A percentile compares a stretch with the other conserved stretches of the same genome.
phyloP scores from a whole-genome alignment of 768 basidiomycete species.

The Boletus reticuloceps region DNA sequence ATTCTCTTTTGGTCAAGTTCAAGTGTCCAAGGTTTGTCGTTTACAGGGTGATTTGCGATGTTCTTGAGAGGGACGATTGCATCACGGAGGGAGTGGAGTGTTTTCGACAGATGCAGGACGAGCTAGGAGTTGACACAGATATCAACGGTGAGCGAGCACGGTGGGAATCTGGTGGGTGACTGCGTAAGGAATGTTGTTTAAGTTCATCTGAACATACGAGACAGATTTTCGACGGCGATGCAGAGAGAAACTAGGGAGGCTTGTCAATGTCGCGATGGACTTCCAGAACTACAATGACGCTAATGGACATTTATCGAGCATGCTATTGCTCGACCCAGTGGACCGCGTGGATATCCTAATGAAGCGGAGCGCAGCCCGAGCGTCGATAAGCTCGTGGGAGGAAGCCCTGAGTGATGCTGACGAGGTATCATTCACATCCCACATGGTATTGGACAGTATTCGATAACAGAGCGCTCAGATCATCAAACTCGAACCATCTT shows the following conservation, averaged over 20 bases:
- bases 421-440: not conserved
- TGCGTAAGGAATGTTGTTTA: not conserved
- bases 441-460: too few species aligned
- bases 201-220: not conserved
- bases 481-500: not conserved
- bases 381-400: not conserved
- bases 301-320: not conserved
- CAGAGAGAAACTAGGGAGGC: not conserved
- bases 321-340: not conserved
- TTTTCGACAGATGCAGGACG: not conserved
- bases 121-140: not conserved
- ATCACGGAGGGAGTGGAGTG: not conserved
- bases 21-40: not conserved
- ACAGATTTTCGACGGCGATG: constrained; percentile 3
- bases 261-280: not conserved
- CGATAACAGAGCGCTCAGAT: not conserved
- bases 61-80: not conserved
- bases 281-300: not conserved
- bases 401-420: not conserved
- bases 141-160: not conserved
- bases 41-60: not conserved
- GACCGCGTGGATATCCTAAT: not conserved
- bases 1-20: not conserved
- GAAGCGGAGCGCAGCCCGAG: not conserved
- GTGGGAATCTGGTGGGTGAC: constrained; percentile 7